These are phyloP conservation scores for Pterocarpus macrocarpus DNA, from an alignment of 306 rosid genomes.

Conservation along the genomic window DNA sequence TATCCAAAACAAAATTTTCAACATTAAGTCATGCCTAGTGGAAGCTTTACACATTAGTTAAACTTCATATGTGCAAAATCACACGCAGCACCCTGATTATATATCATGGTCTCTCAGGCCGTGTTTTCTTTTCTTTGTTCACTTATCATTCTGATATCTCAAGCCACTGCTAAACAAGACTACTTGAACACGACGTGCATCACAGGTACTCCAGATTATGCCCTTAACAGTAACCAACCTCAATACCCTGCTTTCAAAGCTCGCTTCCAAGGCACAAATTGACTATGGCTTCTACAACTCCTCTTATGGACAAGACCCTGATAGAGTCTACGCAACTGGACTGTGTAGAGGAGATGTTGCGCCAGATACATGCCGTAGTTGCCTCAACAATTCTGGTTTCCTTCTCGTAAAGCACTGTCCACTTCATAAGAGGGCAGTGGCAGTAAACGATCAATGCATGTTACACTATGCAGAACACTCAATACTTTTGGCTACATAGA, in stretches of 20 bases:
- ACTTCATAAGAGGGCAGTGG: slow-evolving; percentile 43
- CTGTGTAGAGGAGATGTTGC: slow-evolving; percentile 64
- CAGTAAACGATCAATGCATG: slow-evolving; percentile 41
- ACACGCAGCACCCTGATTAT: neutral
- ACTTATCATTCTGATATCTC: slow-evolving; percentile 1
- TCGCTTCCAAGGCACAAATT: slow-evolving; percentile 23
- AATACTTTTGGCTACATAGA: slow-evolving; percentile 10
- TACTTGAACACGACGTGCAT: slow-evolving; percentile 16
- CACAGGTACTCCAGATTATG: neutral
- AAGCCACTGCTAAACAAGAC: slow-evolving; percentile 2
- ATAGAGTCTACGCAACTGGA: slow-evolving; percentile 44
- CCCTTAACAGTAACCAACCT: slow-evolving; percentile 54
- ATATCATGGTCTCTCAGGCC: neutral
- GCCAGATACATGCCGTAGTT: slow-evolving; percentile 41
- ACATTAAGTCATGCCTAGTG: too few relatives aligned
- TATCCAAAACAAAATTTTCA: too few relatives aligned
- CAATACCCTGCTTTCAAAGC: slow-evolving; percentile 49
- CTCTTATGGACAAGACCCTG: slow-evolving; percentile 46
- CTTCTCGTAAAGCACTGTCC: slow-evolving; percentile 45
- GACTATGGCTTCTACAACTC: slow-evolving; percentile 50
- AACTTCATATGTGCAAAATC: neutral
- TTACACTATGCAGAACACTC: slow-evolving; percentile 43
- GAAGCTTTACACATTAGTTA: too few relatives aligned
- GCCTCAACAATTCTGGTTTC: slow-evolving; percentile 46
- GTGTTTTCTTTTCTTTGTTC: neutral